Conservation (phyloP, 2,329 filamentous ascomycete genomes). For the Fusarium falciforme region DNA sequence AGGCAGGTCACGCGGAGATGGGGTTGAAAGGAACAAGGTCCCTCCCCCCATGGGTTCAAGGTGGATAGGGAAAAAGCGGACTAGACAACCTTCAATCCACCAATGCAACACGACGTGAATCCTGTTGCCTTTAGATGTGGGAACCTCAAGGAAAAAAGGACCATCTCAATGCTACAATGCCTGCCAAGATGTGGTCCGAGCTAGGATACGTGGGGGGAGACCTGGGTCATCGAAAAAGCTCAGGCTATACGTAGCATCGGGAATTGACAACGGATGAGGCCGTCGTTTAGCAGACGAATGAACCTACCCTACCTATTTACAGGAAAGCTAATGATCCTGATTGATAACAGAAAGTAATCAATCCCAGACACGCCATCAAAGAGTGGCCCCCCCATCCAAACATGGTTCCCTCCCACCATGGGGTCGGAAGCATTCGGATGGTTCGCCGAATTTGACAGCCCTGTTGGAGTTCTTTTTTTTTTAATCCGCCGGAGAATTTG, state of each 20-base stretch:
- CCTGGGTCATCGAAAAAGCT: background rate
- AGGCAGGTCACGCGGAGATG: background rate
- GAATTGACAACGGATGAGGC: background rate
- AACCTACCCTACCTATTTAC: background rate
- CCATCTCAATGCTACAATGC: background rate
- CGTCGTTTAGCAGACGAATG: background rate
- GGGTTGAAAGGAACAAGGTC: background rate
- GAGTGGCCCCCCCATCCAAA: background rate
- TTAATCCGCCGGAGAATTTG: background rate
- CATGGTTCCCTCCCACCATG: background rate
- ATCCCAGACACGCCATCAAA: background rate
- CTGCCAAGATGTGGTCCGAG: constrained; percentile 2
- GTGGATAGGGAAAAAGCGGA: background rate
- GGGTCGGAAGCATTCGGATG: background rate
- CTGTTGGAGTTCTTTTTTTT: background rate
- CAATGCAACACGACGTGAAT: background rate
- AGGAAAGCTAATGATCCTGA: constrained; percentile 6
- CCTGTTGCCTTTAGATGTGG: background rate
- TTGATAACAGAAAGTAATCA: background rate
- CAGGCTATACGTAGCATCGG: background rate
- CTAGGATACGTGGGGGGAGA: background rate
- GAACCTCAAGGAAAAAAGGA: background rate
- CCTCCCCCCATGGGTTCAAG: background rate
- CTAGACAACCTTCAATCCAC: background rate
- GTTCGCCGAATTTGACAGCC: background rate